Conservation (phyloP, 495 filamentous ascomycete genomes). For the Achaetomiella virescens region DNA sequence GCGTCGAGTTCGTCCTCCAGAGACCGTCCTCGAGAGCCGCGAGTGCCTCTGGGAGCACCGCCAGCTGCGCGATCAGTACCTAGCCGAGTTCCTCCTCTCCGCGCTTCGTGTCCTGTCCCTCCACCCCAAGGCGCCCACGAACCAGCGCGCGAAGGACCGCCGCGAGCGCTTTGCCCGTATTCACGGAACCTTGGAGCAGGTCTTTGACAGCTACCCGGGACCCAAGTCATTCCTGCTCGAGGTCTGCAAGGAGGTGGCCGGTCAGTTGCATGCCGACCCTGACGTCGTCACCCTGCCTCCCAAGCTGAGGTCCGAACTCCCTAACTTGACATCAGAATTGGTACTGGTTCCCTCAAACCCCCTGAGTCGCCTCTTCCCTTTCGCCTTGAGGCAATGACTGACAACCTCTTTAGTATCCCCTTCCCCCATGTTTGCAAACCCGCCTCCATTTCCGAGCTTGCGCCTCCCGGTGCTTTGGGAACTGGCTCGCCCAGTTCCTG, state of each 20-base stretch:
- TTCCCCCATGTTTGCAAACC: constrained; percentile 11
- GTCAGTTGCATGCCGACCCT: constrained; percentile 26
- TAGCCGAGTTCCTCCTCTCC: constrained; percentile 32
- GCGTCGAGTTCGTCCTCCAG: constrained; percentile 33
- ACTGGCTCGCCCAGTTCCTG: constrained; percentile 30
- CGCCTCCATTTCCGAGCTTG: constrained; percentile 25
- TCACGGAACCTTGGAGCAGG: constrained; percentile 27
- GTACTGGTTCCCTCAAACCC: constrained; percentile 13
- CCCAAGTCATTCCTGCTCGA: constrained; percentile 29
- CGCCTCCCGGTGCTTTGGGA: constrained; percentile 16
- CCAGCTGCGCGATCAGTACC: constrained; percentile 28
- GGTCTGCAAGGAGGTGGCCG: constrained; percentile 31
- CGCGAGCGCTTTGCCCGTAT: constrained; percentile 33
- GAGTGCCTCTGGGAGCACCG: constrained; percentile 29
- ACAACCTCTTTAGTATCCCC: constrained; percentile 13
- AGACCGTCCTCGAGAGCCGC: constrained; percentile 26
- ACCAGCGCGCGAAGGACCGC: constrained; percentile 21
- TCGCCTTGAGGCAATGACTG: not conserved
- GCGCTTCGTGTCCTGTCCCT: constrained; percentile 31
- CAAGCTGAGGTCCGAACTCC: constrained; percentile 25
- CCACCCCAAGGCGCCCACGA: constrained; percentile 30
- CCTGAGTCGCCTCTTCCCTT: constrained; percentile 3
- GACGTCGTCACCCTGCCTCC: constrained; percentile 27
- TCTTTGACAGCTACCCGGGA: constrained; percentile 33
- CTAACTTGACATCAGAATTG: constrained; percentile 29